Base-by-base conservation (phyloP, 305 asterid genomes). In the Striga hermonthica region DNA sequence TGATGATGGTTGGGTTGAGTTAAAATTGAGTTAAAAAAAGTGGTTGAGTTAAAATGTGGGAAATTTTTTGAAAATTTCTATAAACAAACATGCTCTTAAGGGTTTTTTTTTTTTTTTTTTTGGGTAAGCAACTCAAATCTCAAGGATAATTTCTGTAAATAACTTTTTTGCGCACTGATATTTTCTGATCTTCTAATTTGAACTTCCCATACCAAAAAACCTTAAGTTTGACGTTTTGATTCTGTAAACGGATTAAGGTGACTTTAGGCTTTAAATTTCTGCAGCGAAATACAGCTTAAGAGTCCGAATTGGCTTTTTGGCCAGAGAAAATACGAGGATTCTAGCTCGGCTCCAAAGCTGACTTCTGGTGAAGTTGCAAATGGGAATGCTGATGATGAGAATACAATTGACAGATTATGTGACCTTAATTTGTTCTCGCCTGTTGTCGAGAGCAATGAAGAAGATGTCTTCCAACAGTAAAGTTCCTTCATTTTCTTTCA, bases 221-320 rank as follows among this genome's bases (percentile, higher is more conserved):
- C 54, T 14, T 16, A 60, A 60, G 5, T 41, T 60, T 41, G 39
- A 15, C 64, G 28, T 35, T 47, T 44, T 9, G 12, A 53, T 47
- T 37, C 28, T 45, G 7, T 60, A n/a, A n/a, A 16, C 5, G 48
- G 45, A 12, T 64, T 67, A 67, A 57, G 28, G 28, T 61, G 69
- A 62, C 56, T 72, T 48, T 31, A 12, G 63, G 61, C 1, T 31
- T 38, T 55, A 49, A 43, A 35, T 66, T 64, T 56, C 66, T 76
- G 78, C 95, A 93, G 99, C 3, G 99, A 90, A 75, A 85, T 93
- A 83, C 99, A 93, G 75, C 95, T 93, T 48, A 93, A 79, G 83
- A 93, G 96, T 82, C 99, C 99, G 1, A 93, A 93, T 68, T 93
- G 99, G 97, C 94, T 93, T 65, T 93, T 93, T 57, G 99, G 97